Conservation (phyloP, 495 filamentous ascomycete species). For the Aspergillus sclerotioniger region DNA sequence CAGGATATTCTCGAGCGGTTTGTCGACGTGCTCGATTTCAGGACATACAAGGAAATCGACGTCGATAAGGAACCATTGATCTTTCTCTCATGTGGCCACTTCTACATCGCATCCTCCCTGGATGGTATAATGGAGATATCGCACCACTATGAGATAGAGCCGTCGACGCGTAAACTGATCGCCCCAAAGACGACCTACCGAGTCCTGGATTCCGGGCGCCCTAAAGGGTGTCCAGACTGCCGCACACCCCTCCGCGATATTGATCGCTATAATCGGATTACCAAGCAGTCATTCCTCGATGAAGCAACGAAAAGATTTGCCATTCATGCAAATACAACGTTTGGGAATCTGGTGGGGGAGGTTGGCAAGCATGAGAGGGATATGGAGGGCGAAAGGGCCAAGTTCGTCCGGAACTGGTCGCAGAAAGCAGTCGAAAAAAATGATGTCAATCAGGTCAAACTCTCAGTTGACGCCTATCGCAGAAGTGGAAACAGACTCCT, state of each 20-base stretch:
- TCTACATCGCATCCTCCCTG: constrained; percentile 54
- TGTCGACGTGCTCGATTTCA: constrained; percentile 51
- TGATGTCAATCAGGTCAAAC: neutral
- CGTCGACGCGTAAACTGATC: neutral
- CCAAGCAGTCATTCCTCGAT: constrained; percentile 13
- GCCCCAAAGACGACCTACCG: constrained; percentile 1
- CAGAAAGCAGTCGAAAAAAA: too few relatives aligned
- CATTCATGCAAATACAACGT: neutral
- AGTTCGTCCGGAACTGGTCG: constrained; percentile 1
- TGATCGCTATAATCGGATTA: constrained; percentile 15
- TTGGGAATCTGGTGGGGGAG: neutral
- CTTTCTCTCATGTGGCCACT: constrained; percentile 60
- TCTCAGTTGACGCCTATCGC: neutral
- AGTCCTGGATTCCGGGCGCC: neutral
- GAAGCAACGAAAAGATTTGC: constrained; percentile 19
- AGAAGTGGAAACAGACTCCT: neutral
- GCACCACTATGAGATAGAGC: constrained; percentile 43
- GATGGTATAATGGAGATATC: constrained; percentile 60
- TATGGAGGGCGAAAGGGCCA: neutral
- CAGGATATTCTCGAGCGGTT: constrained; percentile 16
- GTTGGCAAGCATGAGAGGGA: neutral
- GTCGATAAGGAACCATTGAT: constrained; percentile 54
- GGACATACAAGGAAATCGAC: constrained; percentile 52
- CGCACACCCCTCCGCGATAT: constrained; percentile 15
- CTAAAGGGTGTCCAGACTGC: constrained; percentile 16